Conservation (phyloP, 1,284 basidiomycete genomes). For the Naganishia albida region DNA sequence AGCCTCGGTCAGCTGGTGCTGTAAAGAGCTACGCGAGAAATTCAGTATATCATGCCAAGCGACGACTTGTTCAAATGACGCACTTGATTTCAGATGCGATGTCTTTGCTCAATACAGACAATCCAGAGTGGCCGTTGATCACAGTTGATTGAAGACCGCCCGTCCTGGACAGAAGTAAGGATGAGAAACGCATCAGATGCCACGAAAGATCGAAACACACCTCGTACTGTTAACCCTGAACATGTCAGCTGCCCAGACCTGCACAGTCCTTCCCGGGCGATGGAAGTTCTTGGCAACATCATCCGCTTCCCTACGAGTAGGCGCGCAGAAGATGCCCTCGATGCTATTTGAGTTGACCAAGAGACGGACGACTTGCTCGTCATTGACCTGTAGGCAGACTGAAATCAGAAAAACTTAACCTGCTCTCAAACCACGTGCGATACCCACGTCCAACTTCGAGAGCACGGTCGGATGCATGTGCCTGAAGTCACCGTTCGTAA, state of each 20-base stretch:
- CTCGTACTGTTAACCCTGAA: slow-evolving; percentile 32
- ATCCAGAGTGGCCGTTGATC: slow-evolving; percentile 1
- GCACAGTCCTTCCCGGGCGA: slow-evolving; percentile 27
- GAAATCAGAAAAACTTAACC: slow-evolving; percentile 9
- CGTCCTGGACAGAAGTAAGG: not conserved
- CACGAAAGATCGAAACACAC: not conserved
- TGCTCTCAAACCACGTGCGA: not conserved
- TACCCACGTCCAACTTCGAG: slow-evolving; percentile 74
- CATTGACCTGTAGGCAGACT: slow-evolving; percentile 59
- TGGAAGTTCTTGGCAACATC: slow-evolving; percentile 54
- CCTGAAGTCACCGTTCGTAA: slow-evolving; percentile 63
- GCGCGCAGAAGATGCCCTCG: slow-evolving; percentile 70
- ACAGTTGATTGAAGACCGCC: slow-evolving; percentile 28
- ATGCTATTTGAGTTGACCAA: slow-evolving; percentile 74
- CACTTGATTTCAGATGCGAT: slow-evolving; percentile 41
- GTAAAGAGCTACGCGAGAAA: not conserved
- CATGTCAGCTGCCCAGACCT: slow-evolving; percentile 40
- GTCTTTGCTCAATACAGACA: slow-evolving; percentile 35
- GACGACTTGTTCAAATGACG: not conserved
- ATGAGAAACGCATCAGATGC: not conserved
- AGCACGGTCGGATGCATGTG: slow-evolving; percentile 71
- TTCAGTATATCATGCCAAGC: not conserved
- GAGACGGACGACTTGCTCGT: slow-evolving; percentile 75
- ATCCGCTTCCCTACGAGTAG: slow-evolving; percentile 60
- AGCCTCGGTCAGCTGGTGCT: slow-evolving; percentile 20